Evolutionary conservation across 2,329 filamentous ascomycete genomes (phyloP).

Genomic region (Cladosporium sp.): DNA sequence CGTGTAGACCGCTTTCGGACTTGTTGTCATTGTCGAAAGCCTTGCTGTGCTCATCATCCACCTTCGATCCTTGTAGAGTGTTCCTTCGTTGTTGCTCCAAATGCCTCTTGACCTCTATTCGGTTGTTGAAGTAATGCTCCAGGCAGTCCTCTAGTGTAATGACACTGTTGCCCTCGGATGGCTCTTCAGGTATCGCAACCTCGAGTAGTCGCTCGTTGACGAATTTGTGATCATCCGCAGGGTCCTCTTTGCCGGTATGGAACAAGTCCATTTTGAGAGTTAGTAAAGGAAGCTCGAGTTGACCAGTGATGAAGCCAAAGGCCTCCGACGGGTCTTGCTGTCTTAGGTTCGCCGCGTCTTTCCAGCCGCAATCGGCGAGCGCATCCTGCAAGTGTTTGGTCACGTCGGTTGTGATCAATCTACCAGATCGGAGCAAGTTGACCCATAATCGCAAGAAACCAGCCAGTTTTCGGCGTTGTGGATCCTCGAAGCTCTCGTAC

Average conservation of each 20-base stretch:
- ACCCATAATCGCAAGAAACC: conserved; percentile 85
- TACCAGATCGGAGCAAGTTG: conserved; percentile 82
- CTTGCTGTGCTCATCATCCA: conserved; percentile 20
- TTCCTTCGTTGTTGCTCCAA: conserved; percentile 58
- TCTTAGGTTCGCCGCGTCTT: conserved; percentile 70
- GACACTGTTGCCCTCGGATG: conserved; percentile 57
- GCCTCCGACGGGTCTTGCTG: conserved; percentile 97
- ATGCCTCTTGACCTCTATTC: conserved; percentile 83
- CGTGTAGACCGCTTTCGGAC: conserved; percentile 17
- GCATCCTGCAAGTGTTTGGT: conserved; percentile 81
- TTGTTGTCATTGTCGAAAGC: conserved; percentile 32
- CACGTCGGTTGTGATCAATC: conserved; percentile 80
- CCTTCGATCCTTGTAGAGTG: conserved; percentile 52
- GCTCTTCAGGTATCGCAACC: conserved; percentile 79
- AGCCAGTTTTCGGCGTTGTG: conserved; percentile 70
- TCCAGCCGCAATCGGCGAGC: conserved; percentile 83
- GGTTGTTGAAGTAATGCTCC: conserved; percentile 92
- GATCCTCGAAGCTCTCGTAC: conserved; percentile 73
- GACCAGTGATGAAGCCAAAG: conserved; percentile 91
- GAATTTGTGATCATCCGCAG: conserved; percentile 88
- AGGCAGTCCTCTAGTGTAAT: conserved; percentile 88
- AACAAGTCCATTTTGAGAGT: conserved; percentile 94
- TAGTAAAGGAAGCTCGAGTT: conserved; percentile 80
- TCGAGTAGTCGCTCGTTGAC: conserved; percentile 89
- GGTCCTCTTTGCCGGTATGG: conserved; percentile 80